Evolutionary conservation across 129 eudicot genomes (phyloP).

Genomic region (Apium graveolens): DNA sequence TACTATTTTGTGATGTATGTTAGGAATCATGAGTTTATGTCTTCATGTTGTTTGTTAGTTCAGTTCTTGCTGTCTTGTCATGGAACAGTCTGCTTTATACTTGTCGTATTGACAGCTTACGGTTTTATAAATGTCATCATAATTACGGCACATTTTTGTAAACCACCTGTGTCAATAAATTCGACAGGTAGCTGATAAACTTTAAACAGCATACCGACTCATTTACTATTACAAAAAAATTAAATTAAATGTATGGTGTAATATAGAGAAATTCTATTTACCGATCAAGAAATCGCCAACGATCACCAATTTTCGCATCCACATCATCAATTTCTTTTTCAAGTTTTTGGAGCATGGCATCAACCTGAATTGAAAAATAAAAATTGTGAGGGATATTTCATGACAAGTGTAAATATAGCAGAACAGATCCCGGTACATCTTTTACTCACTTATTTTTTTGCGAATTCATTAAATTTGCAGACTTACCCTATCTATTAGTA

Average conservation of each 20-base stretch:
- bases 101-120: background rate
- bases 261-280: constrained; percentile 11
- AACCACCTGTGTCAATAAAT: background rate
- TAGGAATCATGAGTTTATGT: background rate
- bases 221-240: background rate
- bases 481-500: constrained; percentile 75
- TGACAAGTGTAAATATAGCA: background rate
- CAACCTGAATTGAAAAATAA: constrained; percentile 45
- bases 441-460: background rate
- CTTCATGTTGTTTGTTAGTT: background rate
- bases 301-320: constrained; percentile 93
- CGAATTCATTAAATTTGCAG: background rate
- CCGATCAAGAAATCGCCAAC: constrained; percentile 93
- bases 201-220: background rate
- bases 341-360: constrained; percentile 94
- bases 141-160: background rate
- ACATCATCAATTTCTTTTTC: constrained; percentile 99
- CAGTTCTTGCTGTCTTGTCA: background rate
- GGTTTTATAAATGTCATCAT: background rate
- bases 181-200: background rate
- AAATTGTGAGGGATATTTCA: background rate
- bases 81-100: background rate
- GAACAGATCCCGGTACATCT: background rate
- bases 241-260: background rate
- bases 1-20: background rate